phyloP scores from a whole-genome alignment of 768 basidiomycete genomes.

The Boletus vermiculosoides region DNA sequence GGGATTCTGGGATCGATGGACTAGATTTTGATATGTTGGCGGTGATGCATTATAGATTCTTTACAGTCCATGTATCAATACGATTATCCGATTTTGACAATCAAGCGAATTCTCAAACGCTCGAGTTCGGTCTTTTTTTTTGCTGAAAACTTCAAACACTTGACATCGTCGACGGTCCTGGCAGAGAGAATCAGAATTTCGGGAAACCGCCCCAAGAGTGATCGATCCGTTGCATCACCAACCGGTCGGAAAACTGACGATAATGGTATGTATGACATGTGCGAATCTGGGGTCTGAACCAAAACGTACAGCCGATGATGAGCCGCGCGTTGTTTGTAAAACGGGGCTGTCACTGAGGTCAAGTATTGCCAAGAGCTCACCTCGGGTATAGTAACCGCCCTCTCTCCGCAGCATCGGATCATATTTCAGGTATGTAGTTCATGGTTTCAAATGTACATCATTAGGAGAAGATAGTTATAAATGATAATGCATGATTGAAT shows the following conservation, averaged over 20 bases:
- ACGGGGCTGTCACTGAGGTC: too few relatives aligned
- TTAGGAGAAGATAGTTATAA: conserved; percentile 29
- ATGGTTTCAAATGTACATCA: conserved; percentile 18
- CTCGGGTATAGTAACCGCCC: neutral
- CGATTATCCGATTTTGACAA: neutral
- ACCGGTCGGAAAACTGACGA: too few relatives aligned
- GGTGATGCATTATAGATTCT: neutral
- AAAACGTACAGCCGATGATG: too few relatives aligned
- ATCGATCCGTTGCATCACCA: neutral
- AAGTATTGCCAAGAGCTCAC: neutral
- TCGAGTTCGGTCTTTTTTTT: neutral
- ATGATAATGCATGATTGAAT: conserved; percentile 29
- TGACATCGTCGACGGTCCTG: neutral
- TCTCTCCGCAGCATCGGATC: neutral
- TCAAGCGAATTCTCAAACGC: neutral
- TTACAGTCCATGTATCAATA: neutral
- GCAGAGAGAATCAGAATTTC: neutral
- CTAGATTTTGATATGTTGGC: neutral
- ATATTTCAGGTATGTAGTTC: neutral
- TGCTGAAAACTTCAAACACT: neutral
- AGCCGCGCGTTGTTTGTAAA: too few relatives aligned
- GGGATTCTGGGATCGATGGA: conserved; percentile 76
- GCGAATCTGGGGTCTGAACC: too few relatives aligned
- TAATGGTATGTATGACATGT: too few relatives aligned
- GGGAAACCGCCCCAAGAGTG: too few relatives aligned